phyloP scores from a whole-genome alignment of 768 basidiomycete genomes.

The Termitomyces sp. region DNA sequence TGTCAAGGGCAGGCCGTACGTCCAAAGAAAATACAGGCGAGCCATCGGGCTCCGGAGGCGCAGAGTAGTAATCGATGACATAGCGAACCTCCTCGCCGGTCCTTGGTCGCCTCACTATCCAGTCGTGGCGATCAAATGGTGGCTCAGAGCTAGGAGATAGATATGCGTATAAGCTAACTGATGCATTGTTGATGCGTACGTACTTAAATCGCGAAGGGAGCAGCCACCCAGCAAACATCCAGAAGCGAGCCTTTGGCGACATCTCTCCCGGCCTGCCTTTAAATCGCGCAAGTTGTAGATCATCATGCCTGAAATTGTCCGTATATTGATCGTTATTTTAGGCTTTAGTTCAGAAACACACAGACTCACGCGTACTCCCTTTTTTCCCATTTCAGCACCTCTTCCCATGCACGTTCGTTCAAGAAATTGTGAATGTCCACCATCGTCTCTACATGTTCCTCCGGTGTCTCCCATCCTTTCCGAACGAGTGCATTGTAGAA shows the following conservation, averaged over 20 bases:
- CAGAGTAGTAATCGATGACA: constrained; percentile 98
- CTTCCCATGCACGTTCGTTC: constrained; percentile 95
- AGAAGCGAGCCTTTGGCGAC: constrained; percentile 90
- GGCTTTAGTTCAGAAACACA: background rate
- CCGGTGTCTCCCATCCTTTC: constrained; percentile 97
- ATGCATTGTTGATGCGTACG: constrained; percentile 19
- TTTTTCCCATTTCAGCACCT: constrained; percentile 92
- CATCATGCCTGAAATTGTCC: constrained; percentile 43
- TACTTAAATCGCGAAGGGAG: constrained; percentile 90
- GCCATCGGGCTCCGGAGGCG: constrained; percentile 83
- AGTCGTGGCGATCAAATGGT: constrained; percentile 98
- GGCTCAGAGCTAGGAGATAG: constrained; percentile 63
- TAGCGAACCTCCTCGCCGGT: constrained; percentile 86
- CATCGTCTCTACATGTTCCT: constrained; percentile 94
- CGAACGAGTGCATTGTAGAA: constrained; percentile 96
- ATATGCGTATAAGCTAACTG: background rate
- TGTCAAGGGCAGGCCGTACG: constrained; percentile 92
- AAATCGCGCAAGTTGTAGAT: constrained; percentile 76
- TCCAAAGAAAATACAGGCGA: constrained; percentile 94
- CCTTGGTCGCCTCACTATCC: constrained; percentile 80
- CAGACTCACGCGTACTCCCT: constrained; percentile 51
- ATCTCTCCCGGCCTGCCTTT: constrained; percentile 88
- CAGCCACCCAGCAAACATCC: constrained; percentile 82
- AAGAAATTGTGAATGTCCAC: constrained; percentile 98
- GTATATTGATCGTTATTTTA: background rate